Base-by-base conservation (phyloP, 352 stramenopile genomes). In the Globisporangium ultimum region DNA sequence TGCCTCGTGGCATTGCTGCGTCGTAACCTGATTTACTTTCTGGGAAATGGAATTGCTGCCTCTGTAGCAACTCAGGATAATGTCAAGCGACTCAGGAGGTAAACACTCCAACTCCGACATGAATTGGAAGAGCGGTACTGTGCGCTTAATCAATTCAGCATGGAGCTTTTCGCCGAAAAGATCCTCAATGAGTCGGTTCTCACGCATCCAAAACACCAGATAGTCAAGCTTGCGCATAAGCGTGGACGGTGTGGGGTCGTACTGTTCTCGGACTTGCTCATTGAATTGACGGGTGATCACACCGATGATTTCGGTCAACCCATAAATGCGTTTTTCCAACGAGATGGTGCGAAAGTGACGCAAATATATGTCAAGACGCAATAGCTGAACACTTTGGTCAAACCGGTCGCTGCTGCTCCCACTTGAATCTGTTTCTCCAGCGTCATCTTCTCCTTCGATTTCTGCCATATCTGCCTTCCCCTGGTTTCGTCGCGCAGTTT, bases 241-340 rank as follows among this genome's bases (percentile, higher is more conserved):
- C 7, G 67, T 76, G 0, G 24, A 22, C 1, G 65, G 67, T 0
- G 64, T 77, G 12, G 64, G 62, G 5, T 75, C 68, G 7, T 50
- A 14, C 24, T 84, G 65, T 46, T 58, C 52, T 34, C 78, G 59
- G 22, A 78, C 60, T 48, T 71, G 55, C 32, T 73, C 43, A 46
- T 81, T 81, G 64, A 76, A 81, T 22, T 82, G 48, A 10, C 64
- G 60, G 9, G 69, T 80, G 9, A 83, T 58, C 9, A 77, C 51
- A 6, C 73, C 63, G 5, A 84, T 72, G 34, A 91, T 80, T 47
- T 93, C 84, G 2, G 79, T 74, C 15, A 93, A 67, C 1, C 81
- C 81, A 41, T 87, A 79, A 36, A 93, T 88, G 1, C 81, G 74
- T 43, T 89, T 90, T 52, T 91, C 84, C 20, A 93, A 56, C 6